Evolutionary conservation across 1,139 yeast species (phyloP), one percentile per base, ranked within the genome.

Genomic region (Lipomyces yarrowii): DNA sequence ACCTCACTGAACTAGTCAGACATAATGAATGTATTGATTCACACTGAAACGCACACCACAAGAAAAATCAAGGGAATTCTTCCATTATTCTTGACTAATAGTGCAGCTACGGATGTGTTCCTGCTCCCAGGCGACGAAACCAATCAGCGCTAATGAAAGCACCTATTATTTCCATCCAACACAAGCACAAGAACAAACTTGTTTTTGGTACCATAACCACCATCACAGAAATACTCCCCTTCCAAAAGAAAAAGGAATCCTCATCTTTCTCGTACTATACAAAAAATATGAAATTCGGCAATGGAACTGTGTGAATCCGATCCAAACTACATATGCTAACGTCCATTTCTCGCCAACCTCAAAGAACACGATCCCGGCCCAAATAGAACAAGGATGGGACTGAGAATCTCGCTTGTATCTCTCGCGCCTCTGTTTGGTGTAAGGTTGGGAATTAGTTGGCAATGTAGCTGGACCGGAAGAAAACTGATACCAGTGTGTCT

Each of bases 141-240:
- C 23, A 42, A n/a, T 42, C 3, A 11, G 48, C 23, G 10, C 37
- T 21, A 10, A 42, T 35, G 32, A 26, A 48, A 53, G 39, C 54
- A 42, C 33, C 62, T 46, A n/a, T n/a, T 13, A 35, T 15, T 54
- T 54, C 60, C 33, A 54, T 56, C 68, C 68, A 65, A 65, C 61
- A 59, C 68, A 65, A 63, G 66, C 68, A 59, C 68, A 63, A 60
- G 68, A 59, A 59, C 37, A 39, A 26, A 51, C 23, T 58, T 64
- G 21, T 13, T 65, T 35, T 65, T 52, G 68, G 63, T 63, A 59
- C 64, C 67, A 65, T 60, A 65, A 65, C 68, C 68, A 65, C 68
- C 68, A 64, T 64, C 54, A 64, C 55, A 21, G 66, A 60, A 30
- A 57, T 39, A 10, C 2, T 18, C 48, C 48, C 11, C 48, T 42